phyloP scores from a whole-genome alignment of 83 land plant genomes.

The Larix sibirica region DNA sequence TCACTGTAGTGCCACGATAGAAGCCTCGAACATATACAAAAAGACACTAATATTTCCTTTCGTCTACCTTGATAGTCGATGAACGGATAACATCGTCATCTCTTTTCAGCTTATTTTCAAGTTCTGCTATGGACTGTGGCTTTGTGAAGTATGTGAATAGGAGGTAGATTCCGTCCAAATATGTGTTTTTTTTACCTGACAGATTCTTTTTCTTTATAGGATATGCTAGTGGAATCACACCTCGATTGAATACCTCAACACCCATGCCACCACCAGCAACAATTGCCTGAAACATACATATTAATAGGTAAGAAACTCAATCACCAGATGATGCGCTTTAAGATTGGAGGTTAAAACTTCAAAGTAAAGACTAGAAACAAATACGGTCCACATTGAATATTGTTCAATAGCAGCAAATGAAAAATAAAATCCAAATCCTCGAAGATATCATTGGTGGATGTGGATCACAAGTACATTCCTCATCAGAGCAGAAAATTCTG shows the following conservation, averaged over 20 bases:
- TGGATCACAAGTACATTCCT: background rate
- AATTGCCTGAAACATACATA: constrained; percentile 55
- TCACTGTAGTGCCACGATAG: background rate
- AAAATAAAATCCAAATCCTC: background rate
- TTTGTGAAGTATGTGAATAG: constrained; percentile 92
- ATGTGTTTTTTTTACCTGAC: constrained; percentile 78
- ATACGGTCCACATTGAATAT: background rate
- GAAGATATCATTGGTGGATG: background rate
- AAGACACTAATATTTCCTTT: constrained; percentile 36
- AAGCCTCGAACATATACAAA: background rate
- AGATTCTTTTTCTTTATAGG: constrained; percentile 84
- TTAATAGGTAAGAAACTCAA: background rate
- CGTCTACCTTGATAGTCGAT: constrained; percentile 71
- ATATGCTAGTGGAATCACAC: constrained; percentile 91
- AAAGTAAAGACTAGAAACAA: background rate
- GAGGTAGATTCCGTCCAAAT: constrained; percentile 91
- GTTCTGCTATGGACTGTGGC: constrained; percentile 62
- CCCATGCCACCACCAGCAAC: constrained; percentile 98
- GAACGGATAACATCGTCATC: constrained; percentile 94
- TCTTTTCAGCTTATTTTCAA: constrained; percentile 56
- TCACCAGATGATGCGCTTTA: background rate
- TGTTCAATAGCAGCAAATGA: background rate
- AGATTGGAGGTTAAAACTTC: background rate
- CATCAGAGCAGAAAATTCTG: background rate
- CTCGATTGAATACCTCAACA: constrained; percentile 94